Base-by-base conservation (phyloP, 78 protist species). In the Capsaspora owczarzaki region DNA sequence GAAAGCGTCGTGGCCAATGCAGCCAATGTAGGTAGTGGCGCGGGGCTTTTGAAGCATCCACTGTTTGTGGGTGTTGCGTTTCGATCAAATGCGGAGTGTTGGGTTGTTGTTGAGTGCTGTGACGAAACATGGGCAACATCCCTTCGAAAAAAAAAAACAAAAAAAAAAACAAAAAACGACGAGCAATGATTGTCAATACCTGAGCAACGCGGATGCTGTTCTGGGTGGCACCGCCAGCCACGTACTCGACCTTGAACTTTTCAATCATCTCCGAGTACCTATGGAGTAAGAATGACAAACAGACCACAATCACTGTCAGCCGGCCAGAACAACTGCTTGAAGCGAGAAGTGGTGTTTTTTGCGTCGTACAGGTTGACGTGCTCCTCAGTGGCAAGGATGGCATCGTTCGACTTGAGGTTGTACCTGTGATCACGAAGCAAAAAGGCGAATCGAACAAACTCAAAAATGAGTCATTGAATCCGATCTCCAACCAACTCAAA, bases 161-260 rank as follows among this genome's bases (percentile, higher is more conserved):
- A n/a, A n/a, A n/a, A n/a, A n/a, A n/a, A n/a, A n/a, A n/a, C n/a
- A n/a, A n/a, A n/a, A n/a, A n/a, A n/a, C n/a, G n/a, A n/a, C n/a
- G n/a, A n/a, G n/a, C n/a, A n/a, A n/a, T n/a, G n/a, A n/a, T n/a
- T n/a, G n/a, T n/a, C n/a, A n/a, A n/a, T 61, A 81, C 88, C 85
- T 89, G 90, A 5, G 89, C 89, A 20, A 93, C 91, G 31, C 95
- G 84, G 42, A 85, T 87, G 60, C 88, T n/a, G 87, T 94, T 91
- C 82, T 87, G 90, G 33, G 91, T 80, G 40, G 94, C 81, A 0
- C 99, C 99, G 38, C 99, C 99, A 49, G 99, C 95, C 51, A 91
- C 92, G 84, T 89, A 94, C 60, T 80, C 90, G 49, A 85, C 93
- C 31, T 80, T 68, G 76, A 44, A n/a, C 44, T 69, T 79, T 23